Base-by-base conservation (phyloP, 78 protist genomes). In the Mastigamoeba balamuthi region DNA sequence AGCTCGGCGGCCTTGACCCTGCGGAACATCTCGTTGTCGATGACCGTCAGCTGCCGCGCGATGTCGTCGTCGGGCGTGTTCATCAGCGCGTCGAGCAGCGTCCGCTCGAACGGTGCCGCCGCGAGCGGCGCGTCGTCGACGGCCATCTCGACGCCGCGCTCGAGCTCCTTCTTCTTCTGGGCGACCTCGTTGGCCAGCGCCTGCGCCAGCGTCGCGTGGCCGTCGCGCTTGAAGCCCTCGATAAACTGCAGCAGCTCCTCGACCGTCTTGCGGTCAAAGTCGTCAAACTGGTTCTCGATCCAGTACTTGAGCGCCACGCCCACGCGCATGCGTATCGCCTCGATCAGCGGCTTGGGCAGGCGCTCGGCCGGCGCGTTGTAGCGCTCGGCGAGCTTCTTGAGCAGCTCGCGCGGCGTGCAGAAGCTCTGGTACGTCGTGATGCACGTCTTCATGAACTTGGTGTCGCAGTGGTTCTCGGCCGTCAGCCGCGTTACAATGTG, bases 11-110 rank as follows among this genome's bases (percentile, higher is more conserved):
- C 23, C 68, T 79, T 86, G 9, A 85, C 86, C 5, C 43, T 44
- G 8, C 79, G 71, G 28, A 71, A 88, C 48, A 82, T 78, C 10
- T 75, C 87, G 72, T 73, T 74, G n/a, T 89, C 93, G 6, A 89
- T 66, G 44, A 89, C 40, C 27, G 89, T 89, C 88, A 89, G 23
- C 40, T 89, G 90, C 36, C 82, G 72, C 0, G 93, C 88, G 25
- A 89, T 68, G 43, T 89, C 93, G 39, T 82, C 91, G 6, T 85
- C 91, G 33, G 85, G 88, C 3, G 84, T 58, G 1, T 75, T 78
- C 36, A 66, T 52, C n/a, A 78, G 53, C 68, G 63, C 83, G 6
- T 48, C 58, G 33, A 48, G 58, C 58, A 48, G 58, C 76, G 63
- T 6, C n/a, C n/a, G n/a, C n/a, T n/a, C n/a, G 43, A 6, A 8